phyloP scores from a whole-genome alignment of 2,329 filamentous ascomycete species.

The Ophiostoma populinum region DNA sequence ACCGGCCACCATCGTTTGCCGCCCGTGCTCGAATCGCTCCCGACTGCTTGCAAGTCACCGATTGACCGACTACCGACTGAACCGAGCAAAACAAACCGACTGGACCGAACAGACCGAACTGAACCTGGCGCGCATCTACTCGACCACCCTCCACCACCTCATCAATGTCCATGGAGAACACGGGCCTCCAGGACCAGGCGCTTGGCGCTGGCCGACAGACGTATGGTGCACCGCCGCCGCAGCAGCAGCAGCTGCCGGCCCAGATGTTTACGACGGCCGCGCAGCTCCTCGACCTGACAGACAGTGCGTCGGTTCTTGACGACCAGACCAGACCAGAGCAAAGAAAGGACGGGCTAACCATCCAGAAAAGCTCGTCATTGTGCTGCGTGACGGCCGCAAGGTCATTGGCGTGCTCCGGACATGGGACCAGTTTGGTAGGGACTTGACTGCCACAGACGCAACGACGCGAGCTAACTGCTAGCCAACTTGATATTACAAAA shows the following conservation, averaged over 20 bases:
- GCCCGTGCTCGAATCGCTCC: too few species aligned
- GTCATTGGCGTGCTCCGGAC: conserved; percentile 81
- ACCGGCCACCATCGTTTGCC: neutral
- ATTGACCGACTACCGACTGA: too few species aligned
- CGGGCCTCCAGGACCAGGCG: conserved; percentile 16
- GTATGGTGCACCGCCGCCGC: conserved; percentile 22
- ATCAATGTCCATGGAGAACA: conserved; percentile 20
- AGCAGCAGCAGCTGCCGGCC: conserved; percentile 52
- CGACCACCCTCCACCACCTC: too few species aligned
- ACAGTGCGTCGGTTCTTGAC: conserved; percentile 50
- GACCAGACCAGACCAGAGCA: too few species aligned
- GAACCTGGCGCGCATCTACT: too few species aligned
- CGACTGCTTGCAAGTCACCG: too few species aligned
- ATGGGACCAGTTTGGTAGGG: conserved; percentile 88
- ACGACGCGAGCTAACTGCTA: conserved; percentile 20
- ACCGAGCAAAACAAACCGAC: too few species aligned
- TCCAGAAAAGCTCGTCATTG: conserved; percentile 82
- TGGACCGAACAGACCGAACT: too few species aligned
- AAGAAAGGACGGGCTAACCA: neutral
- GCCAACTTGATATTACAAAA: conserved; percentile 91
- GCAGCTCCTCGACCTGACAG: conserved; percentile 86
- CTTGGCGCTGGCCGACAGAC: conserved; percentile 14
- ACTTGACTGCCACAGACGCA: neutral
- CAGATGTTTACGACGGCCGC: conserved; percentile 99
- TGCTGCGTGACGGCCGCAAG: conserved; percentile 85